These are phyloP conservation scores for Dichomitus squalens DNA, from an alignment of 1,284 basidiomycete genomes.

Conservation along the genomic window DNA sequence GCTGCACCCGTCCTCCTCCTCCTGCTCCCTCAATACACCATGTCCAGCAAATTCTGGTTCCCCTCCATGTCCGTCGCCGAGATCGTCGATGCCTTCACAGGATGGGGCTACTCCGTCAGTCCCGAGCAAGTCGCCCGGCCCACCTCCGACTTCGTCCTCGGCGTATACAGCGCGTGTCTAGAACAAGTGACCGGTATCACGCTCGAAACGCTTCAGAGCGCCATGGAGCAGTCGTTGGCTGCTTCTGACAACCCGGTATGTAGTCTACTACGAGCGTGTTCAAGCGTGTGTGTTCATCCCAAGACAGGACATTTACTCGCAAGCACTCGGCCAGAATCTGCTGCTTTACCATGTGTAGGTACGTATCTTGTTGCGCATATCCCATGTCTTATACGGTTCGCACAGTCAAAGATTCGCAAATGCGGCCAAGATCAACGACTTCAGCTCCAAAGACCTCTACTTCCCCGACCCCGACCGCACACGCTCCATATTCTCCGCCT, in stretches of 20 bases:
- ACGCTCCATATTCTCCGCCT: slow-evolving; percentile 75
- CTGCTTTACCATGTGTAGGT: slow-evolving; percentile 34
- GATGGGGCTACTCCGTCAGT: slow-evolving; percentile 67
- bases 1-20: not conserved
- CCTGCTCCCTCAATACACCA: slow-evolving; percentile 5
- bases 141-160: slow-evolving; percentile 68
- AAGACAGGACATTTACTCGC: slow-evolving; percentile 31
- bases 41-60: slow-evolving; percentile 50
- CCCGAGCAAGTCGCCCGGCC: slow-evolving; percentile 74
- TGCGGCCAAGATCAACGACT: slow-evolving; percentile 77
- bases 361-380: not conserved
- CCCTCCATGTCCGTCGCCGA: slow-evolving; percentile 65
- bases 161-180: slow-evolving; percentile 69
- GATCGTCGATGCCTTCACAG: slow-evolving; percentile 60
- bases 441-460: slow-evolving; percentile 74
- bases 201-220: slow-evolving; percentile 59
- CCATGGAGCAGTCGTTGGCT: slow-evolving; percentile 57
- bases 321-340: slow-evolving; percentile 32
- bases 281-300: not conserved
- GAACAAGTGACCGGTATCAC: slow-evolving; percentile 70
- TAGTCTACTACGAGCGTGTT: not conserved
- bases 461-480: slow-evolving; percentile 76
- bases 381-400: not conserved
- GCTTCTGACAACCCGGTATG: slow-evolving; percentile 47
- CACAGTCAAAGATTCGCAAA: slow-evolving; percentile 67